phyloP scores from a whole-genome alignment of 1,284 basidiomycete species.

The Microbotryum saponariae region DNA sequence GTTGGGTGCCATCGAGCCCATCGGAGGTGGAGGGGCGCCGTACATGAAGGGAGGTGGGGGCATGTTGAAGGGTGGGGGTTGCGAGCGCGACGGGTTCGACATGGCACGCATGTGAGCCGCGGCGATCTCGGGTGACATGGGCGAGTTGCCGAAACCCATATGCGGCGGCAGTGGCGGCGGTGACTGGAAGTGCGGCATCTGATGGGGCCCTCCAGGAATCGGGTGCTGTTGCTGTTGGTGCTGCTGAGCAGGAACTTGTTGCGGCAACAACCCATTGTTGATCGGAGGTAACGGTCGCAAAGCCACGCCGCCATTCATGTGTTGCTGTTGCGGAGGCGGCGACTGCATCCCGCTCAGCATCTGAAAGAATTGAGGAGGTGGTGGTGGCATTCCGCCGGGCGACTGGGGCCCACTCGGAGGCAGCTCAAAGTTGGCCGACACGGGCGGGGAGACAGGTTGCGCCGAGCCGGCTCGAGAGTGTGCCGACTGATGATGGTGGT shows the following conservation, averaged over 20 bases:
- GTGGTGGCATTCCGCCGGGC: too few species aligned
- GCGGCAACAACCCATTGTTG: too few species aligned
- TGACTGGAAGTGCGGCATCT: background rate
- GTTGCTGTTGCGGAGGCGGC: too few species aligned
- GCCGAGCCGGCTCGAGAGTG: background rate
- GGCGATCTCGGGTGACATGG: too few species aligned
- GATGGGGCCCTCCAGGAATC: slow-evolving; percentile 5
- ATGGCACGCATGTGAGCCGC: too few species aligned
- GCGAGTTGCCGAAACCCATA: too few species aligned
- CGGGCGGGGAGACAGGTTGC: too few species aligned
- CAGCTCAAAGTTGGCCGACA: too few species aligned
- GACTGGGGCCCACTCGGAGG: too few species aligned
- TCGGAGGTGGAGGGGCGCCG: slow-evolving; percentile 3
- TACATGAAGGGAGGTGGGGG: slow-evolving; percentile 1
- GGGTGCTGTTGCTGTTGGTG: background rate
- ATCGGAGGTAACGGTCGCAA: too few species aligned
- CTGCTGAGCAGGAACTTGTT: background rate
- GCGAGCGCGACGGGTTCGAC: background rate
- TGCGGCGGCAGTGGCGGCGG: background rate
- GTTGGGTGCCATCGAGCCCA: background rate
- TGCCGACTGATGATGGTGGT: background rate
- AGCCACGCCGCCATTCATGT: too few species aligned
- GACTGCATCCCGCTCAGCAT: too few species aligned
- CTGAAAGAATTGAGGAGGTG: background rate
- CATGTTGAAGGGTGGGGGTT: slow-evolving; percentile 2